Base-by-base conservation (phyloP, 768 basidiomycete genomes). In the Tulasnella sp. region DNA sequence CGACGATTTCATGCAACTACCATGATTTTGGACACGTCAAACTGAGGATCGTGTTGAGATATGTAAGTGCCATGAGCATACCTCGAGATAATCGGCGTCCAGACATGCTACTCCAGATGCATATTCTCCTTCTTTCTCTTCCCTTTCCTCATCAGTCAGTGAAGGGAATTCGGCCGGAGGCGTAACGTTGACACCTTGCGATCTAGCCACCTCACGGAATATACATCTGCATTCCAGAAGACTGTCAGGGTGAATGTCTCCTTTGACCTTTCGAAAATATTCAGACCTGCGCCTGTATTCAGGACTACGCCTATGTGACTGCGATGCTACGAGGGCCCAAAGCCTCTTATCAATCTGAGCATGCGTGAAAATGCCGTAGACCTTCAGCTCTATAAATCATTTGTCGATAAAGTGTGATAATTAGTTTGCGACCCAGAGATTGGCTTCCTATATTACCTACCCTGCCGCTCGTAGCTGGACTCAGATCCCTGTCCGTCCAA, bases 271-370 rank as follows among this genome's bases (percentile, higher is more conserved):
- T 55, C 4, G 19, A n/a, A 21, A 21, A 41, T 24, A 29, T 21
- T 15, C 60, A 21, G 15, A 81, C 83, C 82, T 74, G 19, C 70
- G 69, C 27, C 71, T 71, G 60, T 87, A 86, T 61, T 80, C 79
- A 56, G 72, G 74, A 19, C 80, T 78, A 51, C 72, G 75, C 3
- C 72, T 68, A 4, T 65, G 66, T 3, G 79, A 69, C 50, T 78
- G 76, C 5, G 67, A 66, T 1, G 75, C 73, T 49, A 82, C 67
- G 0, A 71, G 67, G 13, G 75, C 74, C 80, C 80, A 80, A 24
- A 80, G 69, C 3, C 74, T 71, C 5, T 69, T 61, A 43, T 75
- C 72, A 27, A 79, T 64, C 61, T 78, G 77, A 0, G 73, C 74
- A 32, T 80, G 78, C 0, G 77, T 77, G 29, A 75, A 78, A 11